phyloP scores from a whole-genome alignment of 495 filamentous ascomycete genomes.

The Coniosporium apollinis region DNA sequence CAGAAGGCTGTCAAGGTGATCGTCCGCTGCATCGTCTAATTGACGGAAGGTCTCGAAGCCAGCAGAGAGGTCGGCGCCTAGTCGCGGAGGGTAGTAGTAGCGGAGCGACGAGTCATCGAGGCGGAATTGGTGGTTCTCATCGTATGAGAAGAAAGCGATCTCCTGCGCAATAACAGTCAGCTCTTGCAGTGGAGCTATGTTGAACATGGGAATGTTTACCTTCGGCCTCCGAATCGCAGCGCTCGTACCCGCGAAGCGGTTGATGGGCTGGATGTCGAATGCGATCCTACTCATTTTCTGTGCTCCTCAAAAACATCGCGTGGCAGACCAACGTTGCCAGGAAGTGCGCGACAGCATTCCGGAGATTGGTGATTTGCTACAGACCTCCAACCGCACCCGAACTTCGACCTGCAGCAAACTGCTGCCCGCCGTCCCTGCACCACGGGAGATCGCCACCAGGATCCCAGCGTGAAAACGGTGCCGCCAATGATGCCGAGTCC shows the following conservation, averaged over 20 bases:
- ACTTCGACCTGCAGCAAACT: too few species aligned
- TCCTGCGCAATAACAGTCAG: constrained; percentile 35
- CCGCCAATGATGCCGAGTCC: too few species aligned
- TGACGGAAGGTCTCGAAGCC: constrained; percentile 77
- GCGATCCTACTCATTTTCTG: too few species aligned
- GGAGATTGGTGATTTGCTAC: too few species aligned
- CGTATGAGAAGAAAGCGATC: constrained; percentile 81
- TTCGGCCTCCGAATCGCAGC: constrained; percentile 8
- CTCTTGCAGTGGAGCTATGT: neutral
- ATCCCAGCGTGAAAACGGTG: too few species aligned
- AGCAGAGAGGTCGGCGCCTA: constrained; percentile 53
- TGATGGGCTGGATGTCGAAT: constrained; percentile 48
- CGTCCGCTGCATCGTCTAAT: constrained; percentile 64
- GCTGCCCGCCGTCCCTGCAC: too few species aligned
- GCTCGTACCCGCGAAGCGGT: constrained; percentile 37
- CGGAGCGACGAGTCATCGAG: constrained; percentile 60
- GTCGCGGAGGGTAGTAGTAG: constrained; percentile 70
- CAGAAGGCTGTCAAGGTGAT: constrained; percentile 75
- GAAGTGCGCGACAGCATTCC: too few species aligned
- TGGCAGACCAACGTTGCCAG: too few species aligned
- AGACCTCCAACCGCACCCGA: too few species aligned
- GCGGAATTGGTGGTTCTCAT: constrained; percentile 58
- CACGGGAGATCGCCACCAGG: too few species aligned
- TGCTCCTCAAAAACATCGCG: too few species aligned
- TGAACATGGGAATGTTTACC: constrained; percentile 25